Percentiles rank a stretch among this genome's conserved stretches.
These are phyloP conservation scores for Tricholoma furcatifolium DNA, from an alignment of 768 basidiomycete species.

Conservation along the genomic window DNA sequence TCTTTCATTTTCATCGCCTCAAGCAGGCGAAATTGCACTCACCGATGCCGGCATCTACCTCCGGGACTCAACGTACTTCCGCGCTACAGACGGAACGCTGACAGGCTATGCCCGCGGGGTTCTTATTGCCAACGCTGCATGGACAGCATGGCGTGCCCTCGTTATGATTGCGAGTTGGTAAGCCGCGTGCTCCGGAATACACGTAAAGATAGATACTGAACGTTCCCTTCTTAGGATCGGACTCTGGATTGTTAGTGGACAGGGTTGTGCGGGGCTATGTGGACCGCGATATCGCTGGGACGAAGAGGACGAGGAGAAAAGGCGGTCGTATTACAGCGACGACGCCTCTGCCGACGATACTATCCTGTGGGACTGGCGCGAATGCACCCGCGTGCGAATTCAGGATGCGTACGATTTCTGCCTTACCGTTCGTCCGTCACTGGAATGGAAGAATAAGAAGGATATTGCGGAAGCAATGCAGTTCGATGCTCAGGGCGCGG, in stretches of 20 bases:
- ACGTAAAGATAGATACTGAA: neutral
- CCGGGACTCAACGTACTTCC: constrained; percentile 79
- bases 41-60: constrained; percentile 44
- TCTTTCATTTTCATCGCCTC: constrained; percentile 56
- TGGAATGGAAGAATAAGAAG: constrained; percentile 34
- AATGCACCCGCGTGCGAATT: constrained; percentile 65
- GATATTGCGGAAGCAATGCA: constrained; percentile 28
- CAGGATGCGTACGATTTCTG: constrained; percentile 86
- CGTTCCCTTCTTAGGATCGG: constrained; percentile 50
- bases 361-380: constrained; percentile 80
- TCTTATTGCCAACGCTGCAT: constrained; percentile 75
- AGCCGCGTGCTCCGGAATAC: constrained; percentile 19
- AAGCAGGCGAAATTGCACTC: constrained; percentile 44
- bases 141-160: constrained; percentile 75
- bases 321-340: constrained; percentile 48
- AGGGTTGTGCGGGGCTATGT: constrained; percentile 78
- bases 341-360: constrained; percentile 46
- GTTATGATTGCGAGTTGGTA: constrained; percentile 73
- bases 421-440: constrained; percentile 32
- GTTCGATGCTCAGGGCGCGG: constrained; percentile 16
- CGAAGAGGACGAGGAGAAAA: constrained; percentile 71
- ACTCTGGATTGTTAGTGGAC: constrained; percentile 76
- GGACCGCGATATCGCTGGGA: constrained; percentile 86
- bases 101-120: constrained; percentile 79
- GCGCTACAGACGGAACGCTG: constrained; percentile 57